Base-by-base conservation (phyloP, 345 rosid genomes). In the Garcia nutans region DNA sequence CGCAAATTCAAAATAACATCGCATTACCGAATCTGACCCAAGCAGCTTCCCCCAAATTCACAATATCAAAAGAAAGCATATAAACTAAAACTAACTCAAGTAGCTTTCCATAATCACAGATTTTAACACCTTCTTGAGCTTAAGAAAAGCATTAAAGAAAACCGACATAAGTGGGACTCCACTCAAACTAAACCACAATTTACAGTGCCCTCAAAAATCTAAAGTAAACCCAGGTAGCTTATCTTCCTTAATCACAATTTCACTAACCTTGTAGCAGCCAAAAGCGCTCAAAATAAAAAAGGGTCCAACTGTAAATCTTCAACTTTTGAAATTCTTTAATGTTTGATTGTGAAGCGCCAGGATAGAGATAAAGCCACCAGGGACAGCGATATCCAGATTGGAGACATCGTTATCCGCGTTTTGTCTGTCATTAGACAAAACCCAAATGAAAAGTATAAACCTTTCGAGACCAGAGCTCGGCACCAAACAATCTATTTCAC, bases 391-490 rank as follows among this genome's bases (percentile, higher is more conserved):
- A 80, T 74, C 78, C 86, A 60, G 84, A 75, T 74, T 73, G 68
- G 80, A 49, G 68, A 82, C 76, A 80, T 71, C 74, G 82, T 81
- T 70, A 80, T 83, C 84, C 87, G 82, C 70, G 80, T 77, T 75
- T 81, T 76, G 75, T 74, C 83, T 66, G 52, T 81, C 82, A 77
- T 61, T 64, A 82, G 86, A 81, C 89, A 89, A 80, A 81, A 78
- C 79, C 65, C 83, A 86, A 91, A 85, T 83, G 84, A 85, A 87
- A 79, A 73, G 77, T 50, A 69, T 60, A 86, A 80, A 86, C 81
- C 85, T 84, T 82, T 85, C 78, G 84, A 90, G 91, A 91, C 89
- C 88, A 88, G 90, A 87, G 88, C 90, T 85, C 84, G 61, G 79
- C 76, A 73, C 77, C 87, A 47, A 82, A 84, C 86, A 84, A 89